Evolutionary conservation across 306 rosid genomes (phyloP).

Genomic region (Vicia sativa): DNA sequence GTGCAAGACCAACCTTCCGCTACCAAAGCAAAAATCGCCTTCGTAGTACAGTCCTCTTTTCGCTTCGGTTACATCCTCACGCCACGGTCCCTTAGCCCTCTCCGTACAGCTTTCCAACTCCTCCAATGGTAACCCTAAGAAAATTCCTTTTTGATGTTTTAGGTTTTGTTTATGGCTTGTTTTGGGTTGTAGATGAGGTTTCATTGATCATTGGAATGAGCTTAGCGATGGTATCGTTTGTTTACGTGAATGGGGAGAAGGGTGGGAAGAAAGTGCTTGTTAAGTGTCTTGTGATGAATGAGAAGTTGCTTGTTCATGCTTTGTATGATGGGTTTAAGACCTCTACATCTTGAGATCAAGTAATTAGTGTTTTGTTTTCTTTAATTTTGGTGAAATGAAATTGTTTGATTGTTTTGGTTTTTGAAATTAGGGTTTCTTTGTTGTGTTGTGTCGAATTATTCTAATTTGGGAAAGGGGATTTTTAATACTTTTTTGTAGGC

Average conservation of each 20-base stretch:
- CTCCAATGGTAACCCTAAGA: constrained; percentile 51
- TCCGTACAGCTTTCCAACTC: constrained; percentile 55
- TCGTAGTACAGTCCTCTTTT: constrained; percentile 82
- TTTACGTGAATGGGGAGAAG: constrained; percentile 67
- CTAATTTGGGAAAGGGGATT: constrained; percentile 9
- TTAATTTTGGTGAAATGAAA: background rate
- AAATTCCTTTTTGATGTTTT: background rate
- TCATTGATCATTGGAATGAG: constrained; percentile 83
- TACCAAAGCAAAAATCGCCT: constrained; percentile 68
- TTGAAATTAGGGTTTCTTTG: constrained; percentile 16
- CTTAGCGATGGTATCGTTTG: constrained; percentile 72
- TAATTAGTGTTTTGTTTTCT: constrained; percentile 30
- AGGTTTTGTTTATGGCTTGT: background rate
- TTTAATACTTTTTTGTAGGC: no score
- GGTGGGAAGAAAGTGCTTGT: constrained; percentile 68
- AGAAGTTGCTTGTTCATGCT: constrained; percentile 63
- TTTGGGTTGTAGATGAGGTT: constrained; percentile 69
- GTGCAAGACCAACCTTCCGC: constrained; percentile 74
- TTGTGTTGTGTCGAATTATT: background rate
- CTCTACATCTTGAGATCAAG: constrained; percentile 68
- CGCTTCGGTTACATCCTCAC: constrained; percentile 60
- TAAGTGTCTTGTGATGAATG: constrained; percentile 79
- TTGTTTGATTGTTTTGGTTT: background rate
- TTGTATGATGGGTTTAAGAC: constrained; percentile 60
- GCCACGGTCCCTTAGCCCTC: constrained; percentile 68